Conservation (phyloP, 2,329 filamentous ascomycete species). For the Fusarium pseudograminearum region DNA sequence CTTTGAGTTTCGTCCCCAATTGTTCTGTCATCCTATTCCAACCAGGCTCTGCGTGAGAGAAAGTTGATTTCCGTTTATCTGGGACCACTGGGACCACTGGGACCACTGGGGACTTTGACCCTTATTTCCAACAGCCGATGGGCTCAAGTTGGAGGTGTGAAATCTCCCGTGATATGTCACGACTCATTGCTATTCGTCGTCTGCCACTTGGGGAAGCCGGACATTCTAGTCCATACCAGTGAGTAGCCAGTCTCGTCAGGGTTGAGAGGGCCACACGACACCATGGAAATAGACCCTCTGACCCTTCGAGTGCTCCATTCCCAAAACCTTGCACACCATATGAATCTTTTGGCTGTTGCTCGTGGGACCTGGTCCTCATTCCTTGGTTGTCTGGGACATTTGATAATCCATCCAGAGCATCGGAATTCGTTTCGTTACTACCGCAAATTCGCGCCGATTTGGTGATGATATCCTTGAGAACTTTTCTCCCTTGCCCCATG, state of each 20-base stretch:
- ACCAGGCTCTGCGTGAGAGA: conserved; percentile 26
- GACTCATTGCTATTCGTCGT: conserved; percentile 36
- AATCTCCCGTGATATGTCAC: conserved; percentile 39
- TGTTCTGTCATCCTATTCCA: conserved; percentile 36
- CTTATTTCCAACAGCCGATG: conserved; percentile 23
- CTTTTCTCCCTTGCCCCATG: conserved; percentile 29
- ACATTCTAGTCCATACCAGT: conserved; percentile 39
- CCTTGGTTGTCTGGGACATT: conserved; percentile 34
- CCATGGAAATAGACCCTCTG: conserved; percentile 28
- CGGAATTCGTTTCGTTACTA: conserved; percentile 33
- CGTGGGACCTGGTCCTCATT: conserved; percentile 32
- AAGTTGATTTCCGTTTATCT: conserved; percentile 31
- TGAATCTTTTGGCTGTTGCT: conserved; percentile 24
- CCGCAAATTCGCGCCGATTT: conserved; percentile 11
- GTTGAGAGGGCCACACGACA: conserved; percentile 40
- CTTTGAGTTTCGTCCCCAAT: conserved; percentile 37
- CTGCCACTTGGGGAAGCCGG: conserved; percentile 13
- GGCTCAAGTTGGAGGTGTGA: conserved; percentile 28
- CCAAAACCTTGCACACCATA: conserved; percentile 33
- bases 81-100: conserved; percentile 40
- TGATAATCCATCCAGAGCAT: conserved; percentile 19
- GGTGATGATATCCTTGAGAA: conserved; percentile 6
- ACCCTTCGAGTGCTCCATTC: conserved; percentile 38
- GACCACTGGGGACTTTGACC: conserved; percentile 30
- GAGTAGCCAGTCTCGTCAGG: conserved; percentile 37